Evolutionary conservation across 306 rosid species (phyloP), one percentile per base, ranked within the genome.

Genomic region (Hippophae gyantsensis): DNA sequence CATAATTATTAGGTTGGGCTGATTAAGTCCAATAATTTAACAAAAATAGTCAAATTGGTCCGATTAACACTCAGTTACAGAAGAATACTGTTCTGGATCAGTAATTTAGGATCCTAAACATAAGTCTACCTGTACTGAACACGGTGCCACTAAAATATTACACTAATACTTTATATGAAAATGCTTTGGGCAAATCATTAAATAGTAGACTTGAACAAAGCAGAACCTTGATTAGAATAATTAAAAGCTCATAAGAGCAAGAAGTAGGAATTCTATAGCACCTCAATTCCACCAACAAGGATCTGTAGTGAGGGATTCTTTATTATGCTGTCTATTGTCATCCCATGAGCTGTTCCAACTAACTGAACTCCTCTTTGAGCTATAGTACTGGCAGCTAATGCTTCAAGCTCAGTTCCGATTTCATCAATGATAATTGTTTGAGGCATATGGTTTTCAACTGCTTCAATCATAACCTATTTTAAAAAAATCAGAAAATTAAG

Each of bases 361-460:
- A 93, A 81, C 54, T 93, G 97, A 68, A 93, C 99, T 72, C 99
- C 99, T 88, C 99, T 82, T 81, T 93, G 97, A 75, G 99, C 99
- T 75, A 93, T 88, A 27, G 99, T 93, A 75, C 99, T 86, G 54
- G 99, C 97, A 75, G 99, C 99, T 76, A 93, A 76, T 69, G 99
- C 97, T 79, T 93, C 97, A 56, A 88, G 95, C 61, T 93, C 99
- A 1, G 99, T 93, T 69, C 99, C 99, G 54, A 93, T 93, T 86
- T 93, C 99, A 72, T 93, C 99, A 50, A 93, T 93, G 49, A 93
- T 88, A 74, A 93, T 88, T 60, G 90, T 77, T 77, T 93, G 79
- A 4, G 97, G 99, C 99, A 84, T 93, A 76, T 93, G 98, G 66
- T 92, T 92, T 73, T 92, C 98, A 58, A 92, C 96, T 50, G 98